Evolutionary conservation across 2,329 filamentous ascomycete species (phyloP).

Genomic region (Alternaria longipes): DNA sequence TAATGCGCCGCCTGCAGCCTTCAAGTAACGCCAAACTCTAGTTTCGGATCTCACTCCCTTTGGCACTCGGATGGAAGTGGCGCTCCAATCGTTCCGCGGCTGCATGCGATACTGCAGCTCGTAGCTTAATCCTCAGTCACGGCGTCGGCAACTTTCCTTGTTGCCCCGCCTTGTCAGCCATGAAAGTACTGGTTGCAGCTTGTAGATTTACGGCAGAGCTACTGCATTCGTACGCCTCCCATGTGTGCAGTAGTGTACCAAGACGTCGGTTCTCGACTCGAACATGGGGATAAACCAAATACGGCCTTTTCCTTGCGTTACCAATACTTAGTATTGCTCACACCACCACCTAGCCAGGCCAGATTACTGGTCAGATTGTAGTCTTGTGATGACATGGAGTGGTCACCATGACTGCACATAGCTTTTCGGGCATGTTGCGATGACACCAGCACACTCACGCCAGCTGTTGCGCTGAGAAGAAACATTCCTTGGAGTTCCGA

Average conservation of each 20-base stretch:
- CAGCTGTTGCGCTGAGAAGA: not conserved
- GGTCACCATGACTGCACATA: not conserved
- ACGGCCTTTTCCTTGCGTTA: conserved; percentile 1
- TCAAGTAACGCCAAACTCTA: conserved; percentile 2
- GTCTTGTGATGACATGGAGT: conserved; percentile 6
- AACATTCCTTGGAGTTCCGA: not conserved
- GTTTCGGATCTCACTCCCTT: not conserved
- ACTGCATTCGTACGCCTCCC: conserved; percentile 12
- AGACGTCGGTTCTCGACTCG: not conserved
- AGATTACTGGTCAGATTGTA: not conserved
- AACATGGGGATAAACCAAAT: not conserved
- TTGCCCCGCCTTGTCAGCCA: conserved; percentile 18
- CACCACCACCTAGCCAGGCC: not conserved
- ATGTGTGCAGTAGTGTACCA: conserved; percentile 3
- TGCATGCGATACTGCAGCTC: not conserved
- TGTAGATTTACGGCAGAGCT: conserved; percentile 12
- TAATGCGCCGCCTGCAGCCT: conserved; percentile 7
- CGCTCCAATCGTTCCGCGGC: conserved; percentile 1
- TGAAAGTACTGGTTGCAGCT: conserved; percentile 5
- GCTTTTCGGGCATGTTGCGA: not conserved
- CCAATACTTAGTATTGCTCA: conserved; percentile 6
- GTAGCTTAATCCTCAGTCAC: not conserved
- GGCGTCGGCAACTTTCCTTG: conserved; percentile 13
- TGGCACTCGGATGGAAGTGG: not conserved
- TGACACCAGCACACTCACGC: conserved; percentile 3